phyloP scores from a whole-genome alignment of 306 rosid species.

The Fragaria iinumae region DNA sequence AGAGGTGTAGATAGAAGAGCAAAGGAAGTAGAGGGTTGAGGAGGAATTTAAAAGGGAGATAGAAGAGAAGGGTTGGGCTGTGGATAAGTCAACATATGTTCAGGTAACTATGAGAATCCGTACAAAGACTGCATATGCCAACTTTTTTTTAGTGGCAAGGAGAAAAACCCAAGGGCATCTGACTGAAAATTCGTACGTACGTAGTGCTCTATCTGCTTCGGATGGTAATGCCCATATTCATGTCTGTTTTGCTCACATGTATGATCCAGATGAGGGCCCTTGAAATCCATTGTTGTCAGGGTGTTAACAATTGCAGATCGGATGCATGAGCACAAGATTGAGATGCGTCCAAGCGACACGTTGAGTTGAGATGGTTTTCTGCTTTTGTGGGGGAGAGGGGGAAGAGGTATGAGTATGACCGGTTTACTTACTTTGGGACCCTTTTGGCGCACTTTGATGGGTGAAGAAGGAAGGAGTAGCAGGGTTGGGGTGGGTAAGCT shows the following conservation, averaged over 20 bases:
- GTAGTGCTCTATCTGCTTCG: conserved; percentile 29
- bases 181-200: conserved; percentile 12
- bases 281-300: conserved; percentile 44
- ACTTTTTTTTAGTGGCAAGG: conserved; percentile 37
- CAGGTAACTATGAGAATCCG: conserved; percentile 51
- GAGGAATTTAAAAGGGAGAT: conserved; percentile 53
- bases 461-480: conserved; percentile 26
- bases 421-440: conserved; percentile 40
- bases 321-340: conserved; percentile 44
- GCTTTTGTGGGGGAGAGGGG: conserved; percentile 32
- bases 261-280: conserved; percentile 22
- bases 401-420: conserved; percentile 26
- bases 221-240: conserved; percentile 26
- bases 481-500: conserved; percentile 16
- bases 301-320: conserved; percentile 52
- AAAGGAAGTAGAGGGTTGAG: conserved; percentile 38
- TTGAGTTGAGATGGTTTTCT: conserved; percentile 54
- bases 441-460: conserved; percentile 43
- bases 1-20: conserved; percentile 35
- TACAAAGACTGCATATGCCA: conserved; percentile 71
- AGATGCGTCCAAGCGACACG: conserved; percentile 71
- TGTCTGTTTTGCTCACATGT: conserved; percentile 46
- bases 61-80: conserved; percentile 26
- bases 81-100: conserved; percentile 65
- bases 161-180: conserved; percentile 25